These are phyloP conservation scores for Carallia brachiata DNA, from an alignment of 345 rosid genomes.

Conservation along the genomic window DNA sequence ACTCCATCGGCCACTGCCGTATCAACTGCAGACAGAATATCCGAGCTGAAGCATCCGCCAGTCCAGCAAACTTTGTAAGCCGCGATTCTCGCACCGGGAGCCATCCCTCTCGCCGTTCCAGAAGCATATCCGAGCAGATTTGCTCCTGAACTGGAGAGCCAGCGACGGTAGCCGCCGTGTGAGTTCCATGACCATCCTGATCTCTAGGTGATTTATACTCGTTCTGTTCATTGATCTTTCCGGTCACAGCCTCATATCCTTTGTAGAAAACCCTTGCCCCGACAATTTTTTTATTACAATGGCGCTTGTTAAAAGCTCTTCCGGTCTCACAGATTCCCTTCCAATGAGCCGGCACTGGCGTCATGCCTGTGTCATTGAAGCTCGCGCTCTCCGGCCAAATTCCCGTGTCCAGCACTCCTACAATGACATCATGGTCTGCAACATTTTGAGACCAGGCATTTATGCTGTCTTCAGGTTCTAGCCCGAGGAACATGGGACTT, in stretches of 20 bases:
- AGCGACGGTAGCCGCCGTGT: conserved; percentile 31
- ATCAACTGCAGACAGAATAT: conserved; percentile 29
- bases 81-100: conserved; percentile 32
- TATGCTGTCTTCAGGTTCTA: conserved; percentile 21
- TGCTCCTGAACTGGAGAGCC: conserved; percentile 25
- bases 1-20: conserved; percentile 35
- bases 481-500: conserved; percentile 28
- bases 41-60: conserved; percentile 33
- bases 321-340: conserved; percentile 31
- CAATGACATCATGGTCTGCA: conserved; percentile 26
- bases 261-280: conserved; percentile 28
- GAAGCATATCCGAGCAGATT: conserved; percentile 27
- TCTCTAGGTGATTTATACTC: conserved; percentile 32
- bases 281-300: conserved; percentile 28
- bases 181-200: conserved; percentile 37
- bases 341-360: conserved; percentile 22
- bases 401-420: conserved; percentile 30
- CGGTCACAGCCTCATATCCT: conserved; percentile 27
- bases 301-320: conserved; percentile 16
- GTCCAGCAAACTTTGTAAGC: conserved; percentile 33
- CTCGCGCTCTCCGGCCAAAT: conserved; percentile 32
- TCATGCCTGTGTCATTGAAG: conserved; percentile 35
- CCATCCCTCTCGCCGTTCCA: conserved; percentile 36
- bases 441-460: conserved; percentile 17
- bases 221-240: conserved; percentile 21